phyloP scores from a whole-genome alignment of 257 asterid species.

The Knoxia roxburghii region DNA sequence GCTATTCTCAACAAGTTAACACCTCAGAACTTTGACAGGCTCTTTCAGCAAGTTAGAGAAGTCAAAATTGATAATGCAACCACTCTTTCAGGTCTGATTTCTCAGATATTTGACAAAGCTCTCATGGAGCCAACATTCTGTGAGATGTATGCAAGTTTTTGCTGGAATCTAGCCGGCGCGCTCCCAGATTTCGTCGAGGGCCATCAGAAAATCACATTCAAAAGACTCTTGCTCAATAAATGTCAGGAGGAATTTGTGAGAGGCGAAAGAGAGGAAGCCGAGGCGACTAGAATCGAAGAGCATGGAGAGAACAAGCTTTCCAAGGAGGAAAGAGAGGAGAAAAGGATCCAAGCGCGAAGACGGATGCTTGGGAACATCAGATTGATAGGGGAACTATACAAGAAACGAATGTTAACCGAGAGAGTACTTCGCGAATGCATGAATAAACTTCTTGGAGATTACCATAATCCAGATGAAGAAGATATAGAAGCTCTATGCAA shows the following conservation, averaged over 20 bases:
- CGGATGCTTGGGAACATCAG: constrained; percentile 38
- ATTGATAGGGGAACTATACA: constrained; percentile 38
- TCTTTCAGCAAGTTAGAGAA: constrained; percentile 35
- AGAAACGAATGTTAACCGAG: constrained; percentile 35
- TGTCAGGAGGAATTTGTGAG: constrained; percentile 39
- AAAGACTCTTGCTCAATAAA: constrained; percentile 26
- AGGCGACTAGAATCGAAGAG: constrained; percentile 22
- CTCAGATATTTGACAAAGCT: constrained; percentile 38
- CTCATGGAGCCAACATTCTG: constrained; percentile 36
- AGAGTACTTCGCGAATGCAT: constrained; percentile 35
- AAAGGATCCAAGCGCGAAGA: constrained; percentile 24
- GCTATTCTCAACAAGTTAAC: constrained; percentile 36
- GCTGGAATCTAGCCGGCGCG: constrained; percentile 25
- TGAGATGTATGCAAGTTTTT: constrained; percentile 37
- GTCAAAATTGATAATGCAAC: constrained; percentile 23
- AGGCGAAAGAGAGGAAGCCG: constrained; percentile 34
- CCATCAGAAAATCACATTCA: constrained; percentile 27
- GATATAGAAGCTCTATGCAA: constrained; percentile 34
- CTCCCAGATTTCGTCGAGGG: constrained; percentile 28
- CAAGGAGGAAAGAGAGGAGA: constrained; percentile 24
- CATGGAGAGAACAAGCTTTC: constrained; percentile 19
- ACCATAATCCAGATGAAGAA: constrained; percentile 33
- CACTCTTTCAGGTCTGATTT: constrained; percentile 30
- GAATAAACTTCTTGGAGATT: constrained; percentile 27
- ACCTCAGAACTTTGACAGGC: constrained; percentile 38